Base-by-base conservation (phyloP, 1,139 yeast species). In the Insectozyma bohioensis region DNA sequence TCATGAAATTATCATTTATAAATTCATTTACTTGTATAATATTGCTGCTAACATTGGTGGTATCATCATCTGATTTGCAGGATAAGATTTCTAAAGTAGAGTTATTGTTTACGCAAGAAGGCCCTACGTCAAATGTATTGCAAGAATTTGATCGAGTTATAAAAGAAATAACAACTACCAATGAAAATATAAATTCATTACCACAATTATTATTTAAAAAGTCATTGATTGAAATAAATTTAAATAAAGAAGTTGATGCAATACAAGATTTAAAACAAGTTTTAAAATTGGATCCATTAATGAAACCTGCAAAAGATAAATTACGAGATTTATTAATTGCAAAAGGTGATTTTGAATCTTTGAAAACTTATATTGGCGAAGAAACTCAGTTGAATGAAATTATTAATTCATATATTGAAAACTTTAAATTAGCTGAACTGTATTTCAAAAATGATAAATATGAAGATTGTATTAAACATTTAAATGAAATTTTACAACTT, bases 151-250 rank as follows among this genome's bases (percentile, higher is more conserved):
- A 56, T 27, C 36, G 35, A 15, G 37, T 55, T 5, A 41, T 54
- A 1, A 43, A 40, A 12, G 51, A 48, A 4, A 22, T 47, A 13
- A 42, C 24, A 12, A 13, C 12, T n/a, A 14, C 12, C 28, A 29
- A 31, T n/a, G 34, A 30, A 20, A 36, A 25, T 3, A 30, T 26
- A 20, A 31, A 29, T 5, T 36, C 26, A 9, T 40, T 57, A 26
- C 54, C 73, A 0, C 75, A 65, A 39, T 53, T 75, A 4, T 66
- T 70, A 45, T 74, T 67, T 48, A 76, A 74, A 47, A 72, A 72
- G 42, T 82, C 81, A 1, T 52, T 76, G 34, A 68, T 78, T 6
- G 78, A 76, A 37, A 55, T 74, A 38, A 63, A 71, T 22, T 48
- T 78, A 41, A 69, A 72, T 26, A 70, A 67, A 41, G 79, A 72